These are phyloP conservation scores for Fraxinus xanthoxyloides DNA, from an alignment of 305 asterid species.

Conservation along the genomic window DNA sequence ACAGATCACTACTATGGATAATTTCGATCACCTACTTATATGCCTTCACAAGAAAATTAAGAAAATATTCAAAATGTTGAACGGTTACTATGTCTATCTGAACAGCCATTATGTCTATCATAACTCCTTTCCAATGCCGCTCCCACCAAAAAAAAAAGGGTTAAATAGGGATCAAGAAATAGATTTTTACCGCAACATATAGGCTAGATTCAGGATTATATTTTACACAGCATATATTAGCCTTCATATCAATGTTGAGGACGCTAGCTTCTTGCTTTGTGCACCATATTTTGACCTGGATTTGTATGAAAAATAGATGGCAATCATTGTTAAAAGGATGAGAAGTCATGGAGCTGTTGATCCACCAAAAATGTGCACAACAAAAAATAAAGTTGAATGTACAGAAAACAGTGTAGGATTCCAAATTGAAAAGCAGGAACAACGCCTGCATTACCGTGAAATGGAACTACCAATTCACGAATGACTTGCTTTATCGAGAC, in stretches of 20 bases:
- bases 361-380: conserved; percentile 7
- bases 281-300: conserved; percentile 74
- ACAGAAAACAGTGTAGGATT: not conserved
- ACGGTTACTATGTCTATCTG: not conserved
- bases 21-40: not conserved
- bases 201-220: conserved; percentile 71
- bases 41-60: not conserved
- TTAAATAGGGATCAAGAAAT: conserved; percentile 5
- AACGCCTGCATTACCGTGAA: not conserved
- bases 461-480: not conserved
- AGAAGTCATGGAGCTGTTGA: not conserved
- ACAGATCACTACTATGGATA: not conserved
- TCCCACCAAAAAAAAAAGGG: not conserved
- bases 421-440: not conserved
- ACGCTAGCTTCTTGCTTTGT: conserved; percentile 71
- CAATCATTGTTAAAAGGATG: conserved; percentile 12
- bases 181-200: conserved; percentile 52
- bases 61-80: not conserved
- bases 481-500: not conserved
- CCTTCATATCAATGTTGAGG: conserved; percentile 69
- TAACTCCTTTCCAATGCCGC: not conserved
- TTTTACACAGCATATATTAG: conserved; percentile 76
- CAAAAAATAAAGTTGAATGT: not conserved
- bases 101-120: not conserved
- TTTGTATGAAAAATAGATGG: conserved; percentile 7